Evolutionary conservation across 1,139 yeast genomes (phyloP), one percentile per base, ranked within the genome.

Genomic region (Suhomyces ambrosiae): DNA sequence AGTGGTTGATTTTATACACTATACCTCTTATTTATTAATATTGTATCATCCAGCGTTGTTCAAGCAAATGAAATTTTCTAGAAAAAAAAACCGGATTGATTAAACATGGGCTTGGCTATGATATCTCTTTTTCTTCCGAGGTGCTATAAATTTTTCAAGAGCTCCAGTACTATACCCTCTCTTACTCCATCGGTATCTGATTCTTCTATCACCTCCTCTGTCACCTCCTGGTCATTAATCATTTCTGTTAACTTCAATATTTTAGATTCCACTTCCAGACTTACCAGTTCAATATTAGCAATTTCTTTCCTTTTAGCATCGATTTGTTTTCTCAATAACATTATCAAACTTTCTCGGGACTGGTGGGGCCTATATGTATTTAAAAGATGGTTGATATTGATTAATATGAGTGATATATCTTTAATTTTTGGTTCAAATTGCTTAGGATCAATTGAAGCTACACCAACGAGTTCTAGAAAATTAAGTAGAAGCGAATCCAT

Each of bases 331-430:
- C 77, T 80, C 58, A 88, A 65, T 38, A 86, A 64, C 73, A 82
- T 70, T 32, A 86, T 82, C 48, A 88, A 71, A 42, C 88, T 81
- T 52, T 88, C 96, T 31, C 95, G 70, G 6, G 90, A 82, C 55
- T 88, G 96, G 58, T 88, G 96, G 0, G 96, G 96, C 40, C 96
- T 68, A 60, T 87, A 88, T 38, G 87, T 87, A 58, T 88, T 88
- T 43, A 88, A 63, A 37, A 88, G 63, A 56, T 88, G 96, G 56
- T 87, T 95, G 48, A 87, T 82, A 55, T 88, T 88, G 54, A 88
- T 82, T 40, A 88, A 63, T n/a, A 87, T 75, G 13, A 82, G 71
- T 40, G 89, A 75, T 35, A 88, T 74, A 49, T 85, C 80, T 48
- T 86, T 92, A 26, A 86, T 76, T 51, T 84, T 82, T 5, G 64